Evolutionary conservation across 805 yeast genomes (phyloP).

Genomic region (Suhomyces tanzawaensis): DNA sequence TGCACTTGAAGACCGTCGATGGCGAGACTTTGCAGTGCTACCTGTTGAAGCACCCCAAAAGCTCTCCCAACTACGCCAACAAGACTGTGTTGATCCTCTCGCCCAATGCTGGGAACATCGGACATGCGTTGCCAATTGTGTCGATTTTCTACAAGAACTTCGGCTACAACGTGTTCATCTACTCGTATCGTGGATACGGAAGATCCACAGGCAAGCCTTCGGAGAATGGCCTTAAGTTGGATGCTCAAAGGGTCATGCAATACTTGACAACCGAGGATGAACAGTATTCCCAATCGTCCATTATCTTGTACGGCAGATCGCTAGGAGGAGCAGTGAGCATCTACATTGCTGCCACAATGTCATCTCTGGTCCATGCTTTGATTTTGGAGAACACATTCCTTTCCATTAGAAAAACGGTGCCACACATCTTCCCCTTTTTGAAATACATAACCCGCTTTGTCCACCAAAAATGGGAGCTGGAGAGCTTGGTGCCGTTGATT

Average conservation of each 20-base stretch:
- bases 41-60: slow-evolving; percentile 50
- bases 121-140: slow-evolving; percentile 82
- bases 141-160: slow-evolving; percentile 59
- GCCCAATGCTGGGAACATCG: slow-evolving; percentile 97
- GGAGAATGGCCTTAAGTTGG: slow-evolving; percentile 78
- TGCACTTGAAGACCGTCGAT: slow-evolving; percentile 63
- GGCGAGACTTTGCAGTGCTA: slow-evolving; percentile 67
- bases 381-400: slow-evolving; percentile 86
- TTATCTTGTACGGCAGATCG: slow-evolving; percentile 82
- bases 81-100: slow-evolving; percentile 76
- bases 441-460: slow-evolving; percentile 57
- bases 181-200: slow-evolving; percentile 92
- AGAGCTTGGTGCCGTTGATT: slow-evolving; percentile 50
- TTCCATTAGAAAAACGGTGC: slow-evolving; percentile 64
- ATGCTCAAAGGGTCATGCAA: slow-evolving; percentile 70
- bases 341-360: slow-evolving; percentile 65
- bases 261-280: slow-evolving; percentile 51
- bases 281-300: slow-evolving; percentile 49
- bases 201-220: slow-evolving; percentile 69
- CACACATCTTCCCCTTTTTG: slow-evolving; percentile 72
- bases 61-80: slow-evolving; percentile 38
- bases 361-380: slow-evolving; percentile 54
- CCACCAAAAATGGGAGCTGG: slow-evolving; percentile 83
- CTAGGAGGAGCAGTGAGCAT: slow-evolving; percentile 95
- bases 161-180: slow-evolving; percentile 75